A percentile compares a stretch with the other conserved stretches of the same genome.
These are phyloP conservation scores for Clohesyomyces aquaticus DNA, from an alignment of 495 filamentous ascomycete species.

Conservation along the genomic window DNA sequence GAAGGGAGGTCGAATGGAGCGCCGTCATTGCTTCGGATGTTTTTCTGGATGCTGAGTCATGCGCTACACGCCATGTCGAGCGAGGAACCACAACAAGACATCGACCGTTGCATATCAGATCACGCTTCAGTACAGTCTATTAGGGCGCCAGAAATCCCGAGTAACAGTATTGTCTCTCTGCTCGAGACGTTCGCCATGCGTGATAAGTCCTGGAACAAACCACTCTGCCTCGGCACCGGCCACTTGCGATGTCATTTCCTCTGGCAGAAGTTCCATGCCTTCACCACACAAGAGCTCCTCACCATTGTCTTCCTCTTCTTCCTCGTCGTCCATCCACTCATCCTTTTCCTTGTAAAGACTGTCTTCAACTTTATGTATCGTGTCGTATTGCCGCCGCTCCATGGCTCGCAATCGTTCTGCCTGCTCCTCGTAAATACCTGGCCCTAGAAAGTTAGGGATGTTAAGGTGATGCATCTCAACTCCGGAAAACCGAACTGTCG, in stretches of 20 bases:
- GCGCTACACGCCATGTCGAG: too few species aligned
- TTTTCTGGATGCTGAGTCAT: not conserved
- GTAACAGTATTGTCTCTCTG: constrained; percentile 2
- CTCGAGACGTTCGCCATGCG: not conserved
- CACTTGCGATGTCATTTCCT: not conserved
- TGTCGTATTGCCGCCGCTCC: constrained; percentile 4
- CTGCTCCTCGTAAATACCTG: constrained; percentile 31
- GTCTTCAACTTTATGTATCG: not conserved
- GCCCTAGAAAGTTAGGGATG: constrained; percentile 8
- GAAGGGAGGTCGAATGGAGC: not conserved
- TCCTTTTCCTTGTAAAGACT: constrained; percentile 12
- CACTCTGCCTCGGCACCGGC: not conserved
- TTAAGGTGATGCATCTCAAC: constrained; percentile 7
- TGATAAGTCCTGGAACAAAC: not conserved
- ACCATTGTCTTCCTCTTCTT: constrained; percentile 12
- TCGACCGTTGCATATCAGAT: not conserved
- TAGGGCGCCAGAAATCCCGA: constrained; percentile 45
- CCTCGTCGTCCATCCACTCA: constrained; percentile 5
- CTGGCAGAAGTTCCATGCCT: constrained; percentile 7
- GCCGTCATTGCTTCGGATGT: not conserved
- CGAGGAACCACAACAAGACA: too few species aligned
- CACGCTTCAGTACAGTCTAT: constrained; percentile 45
- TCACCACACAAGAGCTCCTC: not conserved
- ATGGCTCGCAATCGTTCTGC: constrained; percentile 1
- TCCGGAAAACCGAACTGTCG: constrained; percentile 25